Conservation (phyloP, 169 alveolate species). For the Eimeria mitis region DNA sequence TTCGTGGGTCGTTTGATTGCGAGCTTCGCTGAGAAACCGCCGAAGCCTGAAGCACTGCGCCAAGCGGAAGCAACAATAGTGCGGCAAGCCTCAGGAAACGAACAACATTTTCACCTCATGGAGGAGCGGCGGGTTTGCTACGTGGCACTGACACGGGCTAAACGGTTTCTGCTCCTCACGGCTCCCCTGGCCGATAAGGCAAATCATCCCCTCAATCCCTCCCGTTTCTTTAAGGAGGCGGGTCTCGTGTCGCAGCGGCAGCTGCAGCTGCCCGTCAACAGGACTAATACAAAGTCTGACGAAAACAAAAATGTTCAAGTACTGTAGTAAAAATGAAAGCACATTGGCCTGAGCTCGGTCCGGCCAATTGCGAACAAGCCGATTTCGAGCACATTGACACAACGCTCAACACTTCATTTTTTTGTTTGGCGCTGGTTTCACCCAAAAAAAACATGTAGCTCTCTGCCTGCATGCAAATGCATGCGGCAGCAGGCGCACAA, state of each 20-base stretch:
- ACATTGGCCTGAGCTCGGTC: neutral
- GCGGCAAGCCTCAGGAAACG: conserved; percentile 49
- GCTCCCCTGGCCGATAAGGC: conserved; percentile 62
- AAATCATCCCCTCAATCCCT: conserved; percentile 50
- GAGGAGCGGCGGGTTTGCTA: conserved; percentile 79
- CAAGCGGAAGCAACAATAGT: conserved; percentile 57
- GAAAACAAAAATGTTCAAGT: neutral
- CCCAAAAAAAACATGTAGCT: neutral
- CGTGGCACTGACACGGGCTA: conserved; percentile 77
- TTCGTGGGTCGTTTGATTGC: conserved; percentile 42
- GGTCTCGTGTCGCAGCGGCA: conserved; percentile 23
- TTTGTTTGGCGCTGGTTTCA: neutral
- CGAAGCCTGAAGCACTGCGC: conserved; percentile 57
- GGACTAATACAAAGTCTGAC: neutral
- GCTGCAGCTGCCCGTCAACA: neutral
- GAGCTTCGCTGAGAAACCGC: conserved; percentile 28
- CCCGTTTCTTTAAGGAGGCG: conserved; percentile 74
- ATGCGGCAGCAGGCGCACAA: neutral
- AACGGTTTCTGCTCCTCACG: conserved; percentile 56
- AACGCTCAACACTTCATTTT: neutral
- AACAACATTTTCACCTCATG: conserved; percentile 69
- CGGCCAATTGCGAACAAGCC: neutral
- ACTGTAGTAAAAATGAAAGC: neutral
- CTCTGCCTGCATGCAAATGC: neutral
- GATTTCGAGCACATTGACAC: neutral